A percentile compares a stretch with the other conserved stretches of the same genome.
Evolutionary conservation across 75 land plant species (phyloP).

Genomic region (Cunninghamia lanceolata): DNA sequence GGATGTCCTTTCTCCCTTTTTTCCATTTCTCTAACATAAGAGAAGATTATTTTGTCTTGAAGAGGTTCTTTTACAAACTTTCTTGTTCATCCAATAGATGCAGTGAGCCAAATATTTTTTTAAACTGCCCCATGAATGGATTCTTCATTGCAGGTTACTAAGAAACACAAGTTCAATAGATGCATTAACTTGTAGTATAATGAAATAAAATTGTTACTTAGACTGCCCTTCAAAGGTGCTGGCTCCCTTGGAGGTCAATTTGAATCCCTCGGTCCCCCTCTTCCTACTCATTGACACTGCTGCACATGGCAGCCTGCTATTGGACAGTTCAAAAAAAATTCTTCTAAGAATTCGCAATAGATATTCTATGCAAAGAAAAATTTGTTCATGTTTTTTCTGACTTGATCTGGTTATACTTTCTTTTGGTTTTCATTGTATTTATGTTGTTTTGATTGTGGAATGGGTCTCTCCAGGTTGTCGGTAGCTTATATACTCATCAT

Average conservation of each 20-base stretch:
- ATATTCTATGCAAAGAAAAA: background rate
- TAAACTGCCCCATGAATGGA: background rate
- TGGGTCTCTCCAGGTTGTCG: conserved; percentile 73
- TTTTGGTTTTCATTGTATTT: background rate
- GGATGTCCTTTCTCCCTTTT: background rate
- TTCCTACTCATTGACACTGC: no score
- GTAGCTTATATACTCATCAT: conserved; percentile 91
- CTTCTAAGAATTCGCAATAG: background rate
- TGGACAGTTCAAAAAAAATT: background rate
- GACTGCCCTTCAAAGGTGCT: background rate
- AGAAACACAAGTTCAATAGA: background rate
- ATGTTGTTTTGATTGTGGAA: conserved; percentile 2
- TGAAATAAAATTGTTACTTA: background rate
- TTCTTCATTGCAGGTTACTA: background rate
- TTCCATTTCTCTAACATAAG: background rate
- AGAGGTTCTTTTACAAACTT: background rate
- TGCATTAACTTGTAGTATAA: background rate
- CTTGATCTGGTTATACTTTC: background rate
- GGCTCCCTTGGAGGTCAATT: background rate
- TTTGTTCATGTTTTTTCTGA: conserved; percentile 3
- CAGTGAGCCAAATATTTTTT: background rate
- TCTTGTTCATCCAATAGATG: background rate
- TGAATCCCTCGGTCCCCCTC: no score
- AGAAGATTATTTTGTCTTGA: background rate
- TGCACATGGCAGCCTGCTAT: background rate